phyloP scores from a whole-genome alignment of 129 eudicot genomes.

The Lonicera japonica region DNA sequence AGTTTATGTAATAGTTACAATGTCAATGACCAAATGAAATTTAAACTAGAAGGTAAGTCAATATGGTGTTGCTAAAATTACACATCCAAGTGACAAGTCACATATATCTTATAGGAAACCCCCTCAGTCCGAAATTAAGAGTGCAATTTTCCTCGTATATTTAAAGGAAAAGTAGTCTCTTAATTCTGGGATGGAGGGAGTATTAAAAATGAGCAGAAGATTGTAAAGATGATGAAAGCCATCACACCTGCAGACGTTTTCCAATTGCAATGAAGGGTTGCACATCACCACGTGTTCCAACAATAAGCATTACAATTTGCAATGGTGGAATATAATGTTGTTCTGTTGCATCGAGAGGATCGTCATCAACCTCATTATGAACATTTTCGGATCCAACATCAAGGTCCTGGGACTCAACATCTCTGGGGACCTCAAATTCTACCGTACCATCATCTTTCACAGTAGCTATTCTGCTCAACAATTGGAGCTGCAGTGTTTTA shows the following conservation, averaged over 20 bases:
- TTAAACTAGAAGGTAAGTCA: no score
- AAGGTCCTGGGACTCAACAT: constrained; percentile 51
- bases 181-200: no score
- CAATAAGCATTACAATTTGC: constrained; percentile 90
- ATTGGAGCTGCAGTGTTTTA: constrained; percentile 79
- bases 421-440: constrained; percentile 84
- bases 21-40: no score
- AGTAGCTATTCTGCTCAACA: constrained; percentile 96
- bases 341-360: constrained; percentile 56
- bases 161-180: no score
- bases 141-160: no score
- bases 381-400: constrained; percentile 34
- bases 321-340: constrained; percentile 73
- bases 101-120: no score
- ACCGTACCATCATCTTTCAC: constrained; percentile 94
- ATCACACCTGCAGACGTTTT: constrained; percentile 73
- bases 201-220: background rate
- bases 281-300: constrained; percentile 99
- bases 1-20: no score
- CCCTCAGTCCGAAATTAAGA: no score
- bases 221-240: constrained; percentile 1
- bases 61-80: no score
- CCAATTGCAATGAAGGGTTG: constrained; percentile 98
- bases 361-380: constrained; percentile 47
- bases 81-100: no score